phyloP scores from a whole-genome alignment of 371 early-diverging fungal species.

The Rhizomucor pusillus region DNA sequence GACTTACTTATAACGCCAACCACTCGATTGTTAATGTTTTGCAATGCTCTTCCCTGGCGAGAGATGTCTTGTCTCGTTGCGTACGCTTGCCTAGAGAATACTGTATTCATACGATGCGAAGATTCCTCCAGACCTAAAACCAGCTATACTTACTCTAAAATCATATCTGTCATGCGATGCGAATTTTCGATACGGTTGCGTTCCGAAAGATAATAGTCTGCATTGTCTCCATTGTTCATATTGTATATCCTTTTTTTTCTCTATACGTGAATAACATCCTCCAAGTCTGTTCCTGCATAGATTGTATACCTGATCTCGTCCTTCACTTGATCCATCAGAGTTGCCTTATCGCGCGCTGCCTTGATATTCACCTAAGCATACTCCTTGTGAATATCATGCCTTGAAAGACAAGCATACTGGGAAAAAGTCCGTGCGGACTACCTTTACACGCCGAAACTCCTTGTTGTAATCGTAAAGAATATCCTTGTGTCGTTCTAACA shows the following conservation, averaged over 20 bases:
- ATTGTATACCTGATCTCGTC: conserved; percentile 51
- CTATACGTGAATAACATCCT: neutral
- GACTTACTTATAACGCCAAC: conserved; percentile 36
- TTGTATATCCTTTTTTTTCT: conserved; percentile 27
- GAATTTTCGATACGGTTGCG: conserved; percentile 58
- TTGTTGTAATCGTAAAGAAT: conserved; percentile 68
- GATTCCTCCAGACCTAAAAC: neutral
- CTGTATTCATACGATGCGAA: neutral
- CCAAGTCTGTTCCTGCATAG: neutral
- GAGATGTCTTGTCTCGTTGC: conserved; percentile 57
- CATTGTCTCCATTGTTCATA: conserved; percentile 31
- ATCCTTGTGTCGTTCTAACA: conserved; percentile 70
- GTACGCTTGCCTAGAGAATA: conserved; percentile 58
- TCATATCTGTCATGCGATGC: conserved; percentile 65
- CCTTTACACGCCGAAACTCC: conserved; percentile 64
- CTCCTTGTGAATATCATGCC: no score
- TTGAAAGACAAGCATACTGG: neutral
- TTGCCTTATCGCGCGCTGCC: conserved; percentile 58
- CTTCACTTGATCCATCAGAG: conserved; percentile 58
- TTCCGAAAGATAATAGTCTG: conserved; percentile 61
- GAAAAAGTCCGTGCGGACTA: no score
- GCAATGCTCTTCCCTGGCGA: conserved; percentile 51
- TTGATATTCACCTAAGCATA: conserved; percentile 49
- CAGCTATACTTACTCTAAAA: conserved; percentile 53
- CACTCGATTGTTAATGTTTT: conserved; percentile 47